phyloP scores from a whole-genome alignment of 345 rosid genomes.

The Brassica nigra region DNA sequence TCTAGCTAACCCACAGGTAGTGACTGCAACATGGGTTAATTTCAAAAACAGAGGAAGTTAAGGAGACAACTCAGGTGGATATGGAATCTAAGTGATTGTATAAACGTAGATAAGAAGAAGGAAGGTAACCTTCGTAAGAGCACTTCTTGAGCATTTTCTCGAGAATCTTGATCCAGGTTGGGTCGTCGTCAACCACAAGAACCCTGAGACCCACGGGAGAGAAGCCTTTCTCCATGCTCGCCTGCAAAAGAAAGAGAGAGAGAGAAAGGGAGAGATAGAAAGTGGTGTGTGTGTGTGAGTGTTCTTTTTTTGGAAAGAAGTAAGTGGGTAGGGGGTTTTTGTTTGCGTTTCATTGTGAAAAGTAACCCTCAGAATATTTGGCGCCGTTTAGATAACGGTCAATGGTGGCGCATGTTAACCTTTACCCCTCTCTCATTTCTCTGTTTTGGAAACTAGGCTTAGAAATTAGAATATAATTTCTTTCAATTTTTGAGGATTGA shows the following conservation, averaged over 20 bases:
- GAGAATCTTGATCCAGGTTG: conserved; percentile 93
- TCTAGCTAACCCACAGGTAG: conserved; percentile 86
- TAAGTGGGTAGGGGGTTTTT: conserved; percentile 35
- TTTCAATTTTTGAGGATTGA: not conserved
- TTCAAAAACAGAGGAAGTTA: not conserved
- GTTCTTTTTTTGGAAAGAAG: conserved; percentile 34
- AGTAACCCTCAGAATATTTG: conserved; percentile 46
- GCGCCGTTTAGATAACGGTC: conserved; percentile 65
- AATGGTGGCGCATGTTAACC: conserved; percentile 43
- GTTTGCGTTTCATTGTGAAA: conserved; percentile 41
- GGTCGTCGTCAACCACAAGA: conserved; percentile 96
- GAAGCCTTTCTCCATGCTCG: conserved; percentile 65
- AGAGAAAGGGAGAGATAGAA: not conserved
- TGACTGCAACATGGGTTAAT: conserved; percentile 48
- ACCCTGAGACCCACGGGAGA: conserved; percentile 90
- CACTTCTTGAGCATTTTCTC: conserved; percentile 99
- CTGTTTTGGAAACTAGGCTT: not conserved
- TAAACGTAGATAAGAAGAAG: not conserved
- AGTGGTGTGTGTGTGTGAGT: conserved; percentile 12
- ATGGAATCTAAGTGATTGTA: not conserved
- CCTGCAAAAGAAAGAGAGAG: conserved; percentile 21
- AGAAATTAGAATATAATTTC: not conserved
- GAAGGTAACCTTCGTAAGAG: conserved; percentile 69
- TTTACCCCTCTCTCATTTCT: not conserved
- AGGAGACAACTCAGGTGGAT: not conserved